Evolutionary conservation across 768 basidiomycete species (phyloP), one percentile per base, ranked within the genome.

Genomic region (Pilatotrama ljubarskyi): DNA sequence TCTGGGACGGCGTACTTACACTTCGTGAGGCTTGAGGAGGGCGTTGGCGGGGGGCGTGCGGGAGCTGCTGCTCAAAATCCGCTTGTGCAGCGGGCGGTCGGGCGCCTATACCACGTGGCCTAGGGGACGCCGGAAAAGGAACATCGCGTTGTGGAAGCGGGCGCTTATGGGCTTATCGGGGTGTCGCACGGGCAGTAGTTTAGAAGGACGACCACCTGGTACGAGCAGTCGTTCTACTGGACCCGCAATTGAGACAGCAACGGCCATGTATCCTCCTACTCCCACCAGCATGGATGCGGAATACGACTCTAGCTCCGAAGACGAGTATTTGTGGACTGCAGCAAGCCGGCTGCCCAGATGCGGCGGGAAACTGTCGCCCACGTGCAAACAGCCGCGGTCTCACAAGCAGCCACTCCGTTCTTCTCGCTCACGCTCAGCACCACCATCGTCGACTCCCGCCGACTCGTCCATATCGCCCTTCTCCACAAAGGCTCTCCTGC

Each of bases 21-120:
- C 67, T 74, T 81, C 73, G 72, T 72, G 75, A 74, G 61, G 58
- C 75, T 80, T 80, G 79, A 78, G 78, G 80, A 71, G 71, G 77
- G 76, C 74, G 80, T 63, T 58, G 56, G 42, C 43, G 56, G 47
- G 56, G 55, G 61, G 56, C 52, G 61, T 63, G 26, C 38, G 25
- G 72, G 40, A 59, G 44, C 63, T 56, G 35, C 24, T 51, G 64
- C 61, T 41, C 61, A 58, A 59, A 47, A 47, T 38, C 54, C 48
- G 43, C 49, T 29, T 52, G 55, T 51, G 22, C 55, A 24, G 51
- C 42, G 17, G 59, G 53, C 50, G 22, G 37, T 24, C 26, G 20
- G 41, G 60, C 58, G 44, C 22, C 42, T 59, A 14, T 20, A 3
- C 47, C 60, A 59, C 64, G 57, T 59, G 55, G 58, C 18, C 9